Conservation (phyloP, 225 moss, liverwort and hornwort species). For the Physcomitrellopsis africana region DNA sequence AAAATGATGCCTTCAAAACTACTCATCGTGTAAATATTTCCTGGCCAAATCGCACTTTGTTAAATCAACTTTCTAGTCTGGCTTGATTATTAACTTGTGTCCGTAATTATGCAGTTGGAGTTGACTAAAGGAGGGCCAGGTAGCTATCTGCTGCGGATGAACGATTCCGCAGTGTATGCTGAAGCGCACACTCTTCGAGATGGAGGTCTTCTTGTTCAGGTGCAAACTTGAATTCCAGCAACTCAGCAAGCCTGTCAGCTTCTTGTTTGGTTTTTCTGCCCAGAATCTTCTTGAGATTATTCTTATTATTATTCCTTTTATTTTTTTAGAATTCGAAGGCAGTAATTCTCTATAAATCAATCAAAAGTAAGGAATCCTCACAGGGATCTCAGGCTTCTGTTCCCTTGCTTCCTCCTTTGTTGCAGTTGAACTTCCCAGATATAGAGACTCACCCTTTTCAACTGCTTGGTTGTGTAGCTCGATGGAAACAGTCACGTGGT, state of each 20-base stretch:
- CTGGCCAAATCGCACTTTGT: not conserved
- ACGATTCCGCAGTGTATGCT: slow-evolving; percentile 82
- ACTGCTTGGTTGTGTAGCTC: slow-evolving; percentile 57
- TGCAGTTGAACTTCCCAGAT: not conserved
- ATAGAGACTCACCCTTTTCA: slow-evolving; percentile 1
- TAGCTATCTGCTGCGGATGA: slow-evolving; percentile 74
- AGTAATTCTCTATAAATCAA: not conserved
- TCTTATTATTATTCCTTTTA: not conserved
- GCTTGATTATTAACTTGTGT: slow-evolving; percentile 18
- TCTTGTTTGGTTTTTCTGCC: slow-evolving; percentile 1
- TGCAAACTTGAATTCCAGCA: slow-evolving; percentile 12
- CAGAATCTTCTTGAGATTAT: not conserved
- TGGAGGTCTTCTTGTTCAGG: slow-evolving; percentile 95
- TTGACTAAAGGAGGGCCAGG: slow-evolving; percentile 85
- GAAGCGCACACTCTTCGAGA: slow-evolving; percentile 92
- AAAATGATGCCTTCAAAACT: not conserved
- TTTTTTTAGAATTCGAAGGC: no score
- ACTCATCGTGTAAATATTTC: not conserved
- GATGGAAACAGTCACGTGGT: slow-evolving; percentile 97
- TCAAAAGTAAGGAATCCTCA: not conserved
- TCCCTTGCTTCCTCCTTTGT: not conserved
- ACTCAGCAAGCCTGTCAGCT: not conserved
- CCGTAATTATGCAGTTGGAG: slow-evolving; percentile 60
- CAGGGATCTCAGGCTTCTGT: not conserved
- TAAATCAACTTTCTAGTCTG: not conserved